Conservation (phyloP, 495 filamentous ascomycete genomes). For the Hypoxylon cercidicola region DNA sequence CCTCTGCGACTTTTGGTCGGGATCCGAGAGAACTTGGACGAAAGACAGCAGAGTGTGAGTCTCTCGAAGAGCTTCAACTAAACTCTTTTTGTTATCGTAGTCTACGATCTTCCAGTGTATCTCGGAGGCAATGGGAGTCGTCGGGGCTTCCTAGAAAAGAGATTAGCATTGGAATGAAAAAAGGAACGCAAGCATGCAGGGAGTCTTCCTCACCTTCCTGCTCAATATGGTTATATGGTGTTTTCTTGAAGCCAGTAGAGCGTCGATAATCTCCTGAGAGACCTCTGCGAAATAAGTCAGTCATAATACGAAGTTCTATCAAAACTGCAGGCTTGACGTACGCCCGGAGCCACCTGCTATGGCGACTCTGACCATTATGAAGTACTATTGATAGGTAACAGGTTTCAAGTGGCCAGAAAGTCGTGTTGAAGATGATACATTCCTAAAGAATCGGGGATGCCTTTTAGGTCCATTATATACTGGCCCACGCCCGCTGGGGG, state of each 20-base stretch:
- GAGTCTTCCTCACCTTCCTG: slow-evolving; percentile 51
- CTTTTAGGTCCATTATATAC: neutral
- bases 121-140: slow-evolving; percentile 16
- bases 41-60: slow-evolving; percentile 68
- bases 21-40: slow-evolving; percentile 51
- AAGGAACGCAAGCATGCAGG: slow-evolving; percentile 8
- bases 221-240: slow-evolving; percentile 63
- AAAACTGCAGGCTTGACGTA: slow-evolving; percentile 40
- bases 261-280: slow-evolving; percentile 64
- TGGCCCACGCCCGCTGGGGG: neutral
- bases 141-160: slow-evolving; percentile 30
- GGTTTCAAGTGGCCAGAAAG: neutral
- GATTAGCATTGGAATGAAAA: slow-evolving; percentile 1
- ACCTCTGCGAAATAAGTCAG: slow-evolving; percentile 55
- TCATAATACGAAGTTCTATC: neutral
- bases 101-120: slow-evolving; percentile 55
- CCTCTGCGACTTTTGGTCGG: slow-evolving; percentile 51
- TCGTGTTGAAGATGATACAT: neutral
- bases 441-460: neutral
- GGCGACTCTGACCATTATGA: slow-evolving; percentile 65
- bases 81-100: slow-evolving; percentile 52
- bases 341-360: slow-evolving; percentile 64
- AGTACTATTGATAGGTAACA: neutral
- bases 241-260: slow-evolving; percentile 58
- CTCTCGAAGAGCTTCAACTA: slow-evolving; percentile 56